These are phyloP conservation scores for Combretum micranthum DNA, from an alignment of 345 rosid genomes.

Conservation along the genomic window DNA sequence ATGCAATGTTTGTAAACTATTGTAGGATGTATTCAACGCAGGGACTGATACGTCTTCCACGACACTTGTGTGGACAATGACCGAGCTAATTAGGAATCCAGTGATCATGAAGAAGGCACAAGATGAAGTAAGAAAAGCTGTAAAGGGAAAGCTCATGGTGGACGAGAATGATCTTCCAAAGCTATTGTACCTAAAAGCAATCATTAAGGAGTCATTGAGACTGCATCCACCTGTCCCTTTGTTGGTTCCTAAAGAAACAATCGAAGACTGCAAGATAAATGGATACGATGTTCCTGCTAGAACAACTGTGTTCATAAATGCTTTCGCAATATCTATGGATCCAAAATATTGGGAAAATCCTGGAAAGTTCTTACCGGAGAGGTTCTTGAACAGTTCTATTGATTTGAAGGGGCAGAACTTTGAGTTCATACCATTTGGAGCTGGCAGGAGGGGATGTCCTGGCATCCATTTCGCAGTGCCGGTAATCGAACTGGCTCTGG, in stretches of 20 bases:
- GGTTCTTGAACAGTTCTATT: too few relatives aligned
- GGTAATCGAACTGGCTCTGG: neutral
- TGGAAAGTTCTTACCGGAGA: too few relatives aligned
- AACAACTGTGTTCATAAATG: too few relatives aligned
- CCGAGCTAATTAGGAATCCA: conserved; percentile 13
- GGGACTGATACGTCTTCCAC: conserved; percentile 15
- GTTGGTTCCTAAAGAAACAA: conserved; percentile 2
- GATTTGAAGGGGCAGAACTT: too few relatives aligned
- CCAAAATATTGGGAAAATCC: too few relatives aligned
- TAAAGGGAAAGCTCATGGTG: neutral
- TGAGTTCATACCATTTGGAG: too few relatives aligned
- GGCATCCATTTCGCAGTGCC: too few relatives aligned
- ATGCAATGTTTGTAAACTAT: neutral
- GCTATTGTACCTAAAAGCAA: neutral
- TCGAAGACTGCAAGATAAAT: too few relatives aligned
- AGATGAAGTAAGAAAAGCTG: conserved; percentile 6
- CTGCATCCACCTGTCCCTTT: conserved; percentile 3
- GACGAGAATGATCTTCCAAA: conserved; percentile 1
- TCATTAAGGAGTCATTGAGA: conserved; percentile 7
- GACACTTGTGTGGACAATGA: conserved; percentile 21
- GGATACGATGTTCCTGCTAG: too few relatives aligned
- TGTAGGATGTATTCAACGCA: conserved; percentile 14
- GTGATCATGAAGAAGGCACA: conserved; percentile 3
- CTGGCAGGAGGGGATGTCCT: too few relatives aligned
- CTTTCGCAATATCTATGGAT: too few relatives aligned